Percentiles rank a stretch among this genome's conserved stretches.
Evolutionary conservation across 2,329 filamentous ascomycete species (phyloP).

Genomic region (Penicillium sp.): DNA sequence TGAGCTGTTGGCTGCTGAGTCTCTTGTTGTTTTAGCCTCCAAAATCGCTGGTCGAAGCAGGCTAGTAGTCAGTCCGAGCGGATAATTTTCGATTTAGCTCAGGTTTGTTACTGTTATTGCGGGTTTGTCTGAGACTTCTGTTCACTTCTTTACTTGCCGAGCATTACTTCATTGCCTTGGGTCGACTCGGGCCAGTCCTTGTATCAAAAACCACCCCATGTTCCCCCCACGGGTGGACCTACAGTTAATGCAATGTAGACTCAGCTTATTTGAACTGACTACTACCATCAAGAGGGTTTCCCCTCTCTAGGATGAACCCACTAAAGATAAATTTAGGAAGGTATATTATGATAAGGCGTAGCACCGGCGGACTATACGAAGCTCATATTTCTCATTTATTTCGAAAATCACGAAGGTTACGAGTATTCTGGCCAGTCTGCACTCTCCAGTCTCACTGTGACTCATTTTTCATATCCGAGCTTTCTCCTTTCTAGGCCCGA

Average conservation of each 20-base stretch:
- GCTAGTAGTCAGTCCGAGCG: too few species aligned
- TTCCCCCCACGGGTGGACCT: too few species aligned
- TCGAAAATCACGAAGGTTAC: neutral
- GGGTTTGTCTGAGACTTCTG: too few species aligned
- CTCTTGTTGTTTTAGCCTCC: neutral
- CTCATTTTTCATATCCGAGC: constrained; percentile 16
- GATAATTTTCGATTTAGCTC: too few species aligned
- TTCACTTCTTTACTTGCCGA: too few species aligned
- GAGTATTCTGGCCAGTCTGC: neutral
- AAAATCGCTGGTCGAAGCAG: too few species aligned
- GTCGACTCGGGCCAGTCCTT: too few species aligned
- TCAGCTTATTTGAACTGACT: neutral
- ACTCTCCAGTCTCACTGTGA: neutral
- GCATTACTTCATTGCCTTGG: too few species aligned
- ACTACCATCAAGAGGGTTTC: neutral
- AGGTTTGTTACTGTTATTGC: too few species aligned
- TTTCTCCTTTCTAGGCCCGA: constrained; percentile 13
- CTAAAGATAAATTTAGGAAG: neutral
- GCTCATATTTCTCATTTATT: neutral
- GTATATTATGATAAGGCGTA: neutral
- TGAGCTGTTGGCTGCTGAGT: neutral
- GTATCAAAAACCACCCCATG: too few species aligned
- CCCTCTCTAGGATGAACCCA: neutral
- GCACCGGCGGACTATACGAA: neutral
- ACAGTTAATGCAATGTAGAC: too few species aligned